Conservation (phyloP, 495 filamentous ascomycete genomes). For the Elaphomyces granulatus region DNA sequence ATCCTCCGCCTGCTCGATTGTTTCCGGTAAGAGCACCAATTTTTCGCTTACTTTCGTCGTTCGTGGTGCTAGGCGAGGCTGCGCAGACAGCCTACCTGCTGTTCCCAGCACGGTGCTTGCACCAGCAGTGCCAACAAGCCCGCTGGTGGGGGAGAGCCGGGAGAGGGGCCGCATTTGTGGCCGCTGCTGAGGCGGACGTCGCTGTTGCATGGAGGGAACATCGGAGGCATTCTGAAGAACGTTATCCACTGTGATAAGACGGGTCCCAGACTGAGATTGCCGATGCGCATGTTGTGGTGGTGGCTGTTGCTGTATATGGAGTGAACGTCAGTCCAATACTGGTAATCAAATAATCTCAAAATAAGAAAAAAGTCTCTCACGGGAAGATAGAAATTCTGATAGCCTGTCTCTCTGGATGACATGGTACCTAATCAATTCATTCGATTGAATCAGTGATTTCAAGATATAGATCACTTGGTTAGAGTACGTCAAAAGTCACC, state of each 20-base stretch:
- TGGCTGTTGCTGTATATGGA: too few species aligned
- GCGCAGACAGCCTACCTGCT: constrained; percentile 31
- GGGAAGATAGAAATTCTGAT: background rate
- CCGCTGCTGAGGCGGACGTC: constrained; percentile 47
- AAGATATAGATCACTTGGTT: too few species aligned
- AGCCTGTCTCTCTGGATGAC: too few species aligned
- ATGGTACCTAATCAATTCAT: too few species aligned
- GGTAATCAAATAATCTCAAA: too few species aligned
- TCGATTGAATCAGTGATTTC: too few species aligned
- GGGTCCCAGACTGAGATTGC: constrained; percentile 36
- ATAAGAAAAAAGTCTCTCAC: too few species aligned
- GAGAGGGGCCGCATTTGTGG: constrained; percentile 26
- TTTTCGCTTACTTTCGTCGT: constrained; percentile 92
- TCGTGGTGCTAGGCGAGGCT: constrained; percentile 69
- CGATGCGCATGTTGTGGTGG: constrained; percentile 24
- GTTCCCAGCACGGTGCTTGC: constrained; percentile 10
- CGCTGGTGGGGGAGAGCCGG: constrained; percentile 28
- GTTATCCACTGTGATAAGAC: constrained; percentile 90
- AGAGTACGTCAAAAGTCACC: background rate
- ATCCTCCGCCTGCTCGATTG: constrained; percentile 28
- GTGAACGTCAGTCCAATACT: too few species aligned
- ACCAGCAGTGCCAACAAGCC: constrained; percentile 11
- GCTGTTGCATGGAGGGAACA: constrained; percentile 86
- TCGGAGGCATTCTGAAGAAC: constrained; percentile 89
- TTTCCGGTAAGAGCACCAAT: constrained; percentile 85